Evolutionary conservation across 139 green algal genomes (phyloP).

Genomic region (Picochlorum sp.): DNA sequence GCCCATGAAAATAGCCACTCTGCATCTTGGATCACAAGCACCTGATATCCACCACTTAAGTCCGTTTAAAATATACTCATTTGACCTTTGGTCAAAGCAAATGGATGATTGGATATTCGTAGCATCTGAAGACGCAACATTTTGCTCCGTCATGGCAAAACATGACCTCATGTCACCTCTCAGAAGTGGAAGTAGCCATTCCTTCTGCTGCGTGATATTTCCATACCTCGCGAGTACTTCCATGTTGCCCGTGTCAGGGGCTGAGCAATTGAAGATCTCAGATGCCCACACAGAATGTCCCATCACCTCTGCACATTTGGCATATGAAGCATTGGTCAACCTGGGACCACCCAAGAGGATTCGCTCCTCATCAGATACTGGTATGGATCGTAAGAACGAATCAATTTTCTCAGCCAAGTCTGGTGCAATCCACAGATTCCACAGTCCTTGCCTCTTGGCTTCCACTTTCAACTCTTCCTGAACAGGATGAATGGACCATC

Average conservation of each 20-base stretch:
- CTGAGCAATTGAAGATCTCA: conserved; percentile 98
- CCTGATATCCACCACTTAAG: conserved; percentile 96
- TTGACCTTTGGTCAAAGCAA: background rate
- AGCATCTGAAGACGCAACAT: conserved; percentile 89
- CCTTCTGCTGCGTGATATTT: conserved; percentile 66
- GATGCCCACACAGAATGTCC: conserved; percentile 61
- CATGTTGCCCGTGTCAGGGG: conserved; percentile 99
- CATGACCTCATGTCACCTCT: conserved; percentile 77
- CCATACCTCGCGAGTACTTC: conserved; percentile 84
- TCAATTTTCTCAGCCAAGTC: conserved; percentile 30
- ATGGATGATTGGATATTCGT: conserved; percentile 86
- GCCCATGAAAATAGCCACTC: conserved; percentile 93
- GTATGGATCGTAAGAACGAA: conserved; percentile 10
- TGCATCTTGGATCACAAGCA: conserved; percentile 70
- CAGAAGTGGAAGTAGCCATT: conserved; percentile 90
- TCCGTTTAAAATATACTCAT: conserved; percentile 56
- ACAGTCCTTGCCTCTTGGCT: conserved; percentile 69
- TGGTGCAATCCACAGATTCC: conserved; percentile 93
- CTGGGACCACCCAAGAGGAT: conserved; percentile 56
- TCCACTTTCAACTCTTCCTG: conserved; percentile 78
- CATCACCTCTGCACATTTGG: conserved; percentile 62
- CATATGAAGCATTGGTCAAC: conserved; percentile 90
- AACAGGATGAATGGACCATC: conserved; percentile 69
- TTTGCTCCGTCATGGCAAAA: conserved; percentile 98
- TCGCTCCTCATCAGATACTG: background rate